A percentile compares a stretch with the other conserved stretches of the same genome.
Evolutionary conservation across 768 basidiomycete genomes (phyloP).

Genomic region (Boletus rufocinnamomeus): DNA sequence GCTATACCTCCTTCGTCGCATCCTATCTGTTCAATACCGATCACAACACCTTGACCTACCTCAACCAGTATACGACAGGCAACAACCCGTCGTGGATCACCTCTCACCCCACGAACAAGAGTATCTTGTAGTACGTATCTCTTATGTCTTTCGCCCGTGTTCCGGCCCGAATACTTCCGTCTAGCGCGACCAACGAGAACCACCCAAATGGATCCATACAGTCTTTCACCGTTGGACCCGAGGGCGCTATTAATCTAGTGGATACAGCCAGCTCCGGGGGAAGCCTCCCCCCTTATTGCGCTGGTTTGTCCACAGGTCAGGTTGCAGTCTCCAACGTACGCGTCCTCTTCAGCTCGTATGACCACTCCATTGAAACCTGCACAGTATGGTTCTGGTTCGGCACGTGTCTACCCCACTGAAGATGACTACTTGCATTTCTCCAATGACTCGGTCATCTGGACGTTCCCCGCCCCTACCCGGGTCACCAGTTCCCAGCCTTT

Average conservation of each 20-base stretch:
- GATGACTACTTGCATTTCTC: constrained; percentile 39
- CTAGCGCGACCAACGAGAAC: constrained; percentile 61
- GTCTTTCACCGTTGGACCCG: constrained; percentile 50
- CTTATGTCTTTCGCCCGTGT: background rate
- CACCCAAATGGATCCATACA: constrained; percentile 47
- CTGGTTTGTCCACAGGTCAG: constrained; percentile 52
- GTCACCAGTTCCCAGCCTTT: constrained; percentile 28
- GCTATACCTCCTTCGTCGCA: constrained; percentile 60
- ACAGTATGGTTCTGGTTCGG: constrained; percentile 47
- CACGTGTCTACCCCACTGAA: constrained; percentile 51
- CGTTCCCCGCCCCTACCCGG: constrained; percentile 54
- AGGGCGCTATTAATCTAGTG: constrained; percentile 49
- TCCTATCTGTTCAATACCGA: constrained; percentile 63
- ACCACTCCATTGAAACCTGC: background rate
- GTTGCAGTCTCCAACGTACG: constrained; percentile 63
- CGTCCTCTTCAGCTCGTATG: background rate
- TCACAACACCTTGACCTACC: constrained; percentile 46
- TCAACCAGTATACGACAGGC: constrained; percentile 45
- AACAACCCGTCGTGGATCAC: constrained; percentile 62
- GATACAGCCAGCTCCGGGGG: constrained; percentile 54
- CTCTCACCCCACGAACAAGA: constrained; percentile 54
- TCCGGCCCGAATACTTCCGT: background rate
- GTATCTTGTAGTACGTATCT: constrained; percentile 58
- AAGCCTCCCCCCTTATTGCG: constrained; percentile 51
- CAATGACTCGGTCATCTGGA: constrained; percentile 42